Conservation (phyloP, 768 basidiomycete genomes). For the Psilocybe subaeruginosa region DNA sequence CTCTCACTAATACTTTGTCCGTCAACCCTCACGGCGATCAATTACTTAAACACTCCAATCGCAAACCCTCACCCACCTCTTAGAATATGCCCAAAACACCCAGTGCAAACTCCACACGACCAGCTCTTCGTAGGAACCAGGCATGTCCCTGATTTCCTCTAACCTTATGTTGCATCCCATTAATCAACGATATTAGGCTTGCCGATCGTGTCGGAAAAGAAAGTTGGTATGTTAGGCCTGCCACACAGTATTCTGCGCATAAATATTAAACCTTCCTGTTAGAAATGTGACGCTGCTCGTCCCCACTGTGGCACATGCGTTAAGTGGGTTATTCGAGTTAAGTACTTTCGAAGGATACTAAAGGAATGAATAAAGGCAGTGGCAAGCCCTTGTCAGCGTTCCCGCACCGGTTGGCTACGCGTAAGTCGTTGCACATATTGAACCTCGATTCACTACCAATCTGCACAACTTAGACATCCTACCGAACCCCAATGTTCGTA, state of each 20-base stretch:
- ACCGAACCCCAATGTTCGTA: constrained; percentile 84
- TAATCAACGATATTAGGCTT: constrained; percentile 50
- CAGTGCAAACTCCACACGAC: constrained; percentile 48
- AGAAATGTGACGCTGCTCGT: constrained; percentile 91
- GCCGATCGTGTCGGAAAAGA: constrained; percentile 80
- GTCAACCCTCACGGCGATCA: neutral
- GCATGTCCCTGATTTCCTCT: constrained; percentile 34
- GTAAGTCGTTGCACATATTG: constrained; percentile 44
- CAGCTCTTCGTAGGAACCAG: constrained; percentile 81
- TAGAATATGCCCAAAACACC: constrained; percentile 68
- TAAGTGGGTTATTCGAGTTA: constrained; percentile 55
- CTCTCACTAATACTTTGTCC: neutral
- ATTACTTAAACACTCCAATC: neutral
- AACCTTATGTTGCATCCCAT: constrained; percentile 2
- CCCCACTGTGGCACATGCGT: constrained; percentile 87
- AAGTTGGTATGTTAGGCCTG: constrained; percentile 63
- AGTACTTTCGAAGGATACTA: neutral
- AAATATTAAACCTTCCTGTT: constrained; percentile 2
- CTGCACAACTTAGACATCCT: constrained; percentile 63
- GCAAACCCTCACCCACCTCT: neutral
- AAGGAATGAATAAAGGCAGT: constrained; percentile 52
- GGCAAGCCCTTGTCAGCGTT: constrained; percentile 81
- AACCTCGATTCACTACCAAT: neutral
- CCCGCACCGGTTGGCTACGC: constrained; percentile 86
- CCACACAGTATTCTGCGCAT: neutral